phyloP scores from a whole-genome alignment of 2,329 filamentous ascomycete genomes.

The Cercospora canescens region DNA sequence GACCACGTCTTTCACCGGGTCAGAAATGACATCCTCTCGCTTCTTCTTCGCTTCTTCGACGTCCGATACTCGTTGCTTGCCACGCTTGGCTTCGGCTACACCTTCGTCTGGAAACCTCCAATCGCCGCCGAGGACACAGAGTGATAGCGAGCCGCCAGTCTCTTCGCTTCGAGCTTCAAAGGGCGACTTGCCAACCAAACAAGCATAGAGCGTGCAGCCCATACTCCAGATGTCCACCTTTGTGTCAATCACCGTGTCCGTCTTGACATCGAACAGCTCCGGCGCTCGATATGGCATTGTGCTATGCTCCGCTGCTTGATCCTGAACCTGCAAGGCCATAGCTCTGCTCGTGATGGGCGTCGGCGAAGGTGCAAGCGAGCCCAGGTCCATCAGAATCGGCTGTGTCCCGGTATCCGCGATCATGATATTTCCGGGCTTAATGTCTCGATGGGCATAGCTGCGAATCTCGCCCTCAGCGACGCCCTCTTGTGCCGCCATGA shows the following conservation, averaged over 20 bases:
- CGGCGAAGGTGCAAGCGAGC: conserved; percentile 83
- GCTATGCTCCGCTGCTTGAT: conserved; percentile 91
- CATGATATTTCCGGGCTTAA: conserved; percentile 99
- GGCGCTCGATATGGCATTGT: conserved; percentile 99
- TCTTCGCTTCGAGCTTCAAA: conserved; percentile 96
- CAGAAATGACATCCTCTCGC: conserved; percentile 65
- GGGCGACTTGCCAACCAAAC: conserved; percentile 91
- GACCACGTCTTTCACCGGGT: conserved; percentile 83
- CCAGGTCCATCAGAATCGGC: conserved; percentile 96
- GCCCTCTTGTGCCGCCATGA: conserved; percentile 65
- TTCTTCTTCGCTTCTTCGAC: conserved; percentile 28
- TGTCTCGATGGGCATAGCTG: conserved; percentile 92
- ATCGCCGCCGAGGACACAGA: conserved; percentile 90
- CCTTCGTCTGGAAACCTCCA: conserved; percentile 96
- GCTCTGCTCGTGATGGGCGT: conserved; percentile 88
- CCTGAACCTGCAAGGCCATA: conserved; percentile 87
- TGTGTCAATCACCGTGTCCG: conserved; percentile 85
- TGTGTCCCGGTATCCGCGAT: conserved; percentile 85
- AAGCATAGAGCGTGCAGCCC: conserved; percentile 96
- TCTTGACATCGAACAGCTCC: conserved; percentile 97
- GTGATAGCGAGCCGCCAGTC: conserved; percentile 87
- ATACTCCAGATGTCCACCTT: conserved; percentile 98
- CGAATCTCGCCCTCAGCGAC: conserved; percentile 67
- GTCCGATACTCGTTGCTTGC: conserved; percentile 53
- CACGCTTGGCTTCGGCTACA: conserved; percentile 55